Conservation (phyloP, 225 moss, liverwort and hornwort species). For the Pseudoscleropodium purum region DNA sequence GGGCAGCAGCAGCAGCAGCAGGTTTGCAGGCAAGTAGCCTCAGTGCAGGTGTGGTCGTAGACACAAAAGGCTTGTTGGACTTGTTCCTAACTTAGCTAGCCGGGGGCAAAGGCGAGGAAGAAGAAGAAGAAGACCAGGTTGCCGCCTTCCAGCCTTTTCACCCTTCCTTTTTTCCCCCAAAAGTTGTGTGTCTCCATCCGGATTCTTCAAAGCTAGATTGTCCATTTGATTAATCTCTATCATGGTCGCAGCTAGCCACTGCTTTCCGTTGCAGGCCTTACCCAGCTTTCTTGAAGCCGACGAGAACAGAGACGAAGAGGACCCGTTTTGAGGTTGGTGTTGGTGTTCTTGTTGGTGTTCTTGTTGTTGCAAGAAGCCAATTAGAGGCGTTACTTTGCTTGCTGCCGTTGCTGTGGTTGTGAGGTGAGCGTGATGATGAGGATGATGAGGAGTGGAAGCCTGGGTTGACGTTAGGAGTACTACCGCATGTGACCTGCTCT, state of each 20-base stretch:
- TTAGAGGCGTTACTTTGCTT: conserved; percentile 26
- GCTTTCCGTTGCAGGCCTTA: conserved; percentile 25
- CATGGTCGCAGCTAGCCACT: conserved; percentile 20
- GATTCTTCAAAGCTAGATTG: not conserved
- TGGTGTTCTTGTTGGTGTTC: not conserved
- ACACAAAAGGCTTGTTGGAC: conserved; percentile 5
- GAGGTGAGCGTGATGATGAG: conserved; percentile 33
- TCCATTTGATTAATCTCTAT: not conserved
- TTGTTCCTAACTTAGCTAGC: not conserved
- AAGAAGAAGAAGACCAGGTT: not conserved
- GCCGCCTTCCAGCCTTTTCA: not conserved
- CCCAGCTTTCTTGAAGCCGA: conserved; percentile 4
- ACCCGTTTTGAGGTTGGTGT: not conserved
- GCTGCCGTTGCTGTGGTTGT: conserved; percentile 38
- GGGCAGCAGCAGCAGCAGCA: not conserved
- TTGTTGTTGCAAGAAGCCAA: conserved; percentile 12
- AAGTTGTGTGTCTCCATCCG: not conserved
- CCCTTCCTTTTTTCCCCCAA: not conserved
- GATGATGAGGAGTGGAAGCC: conserved; percentile 18
- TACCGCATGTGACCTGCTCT: conserved; percentile 38
- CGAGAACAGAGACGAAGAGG: not conserved
- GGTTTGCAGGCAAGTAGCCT: not conserved
- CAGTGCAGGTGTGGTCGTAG: not conserved
- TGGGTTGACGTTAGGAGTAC: conserved; percentile 8
- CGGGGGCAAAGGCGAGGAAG: not conserved